Evolutionary conservation across 1,284 basidiomycete species (phyloP), one percentile per base, ranked within the genome.

Genomic region (Tilletia indica): DNA sequence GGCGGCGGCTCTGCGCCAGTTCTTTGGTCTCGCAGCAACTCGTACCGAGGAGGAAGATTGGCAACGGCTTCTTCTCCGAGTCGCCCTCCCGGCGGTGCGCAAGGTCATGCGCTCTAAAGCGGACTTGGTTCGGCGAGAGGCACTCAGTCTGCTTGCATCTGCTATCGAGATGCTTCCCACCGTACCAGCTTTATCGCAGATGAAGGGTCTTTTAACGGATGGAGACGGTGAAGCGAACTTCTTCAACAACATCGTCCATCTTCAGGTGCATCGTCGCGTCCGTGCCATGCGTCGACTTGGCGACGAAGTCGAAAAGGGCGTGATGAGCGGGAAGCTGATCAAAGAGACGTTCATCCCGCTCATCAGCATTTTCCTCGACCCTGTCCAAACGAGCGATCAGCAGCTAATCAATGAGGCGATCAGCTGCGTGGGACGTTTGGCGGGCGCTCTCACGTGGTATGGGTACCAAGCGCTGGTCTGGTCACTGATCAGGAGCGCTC

Each of bases 151-250:
- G 16, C 86, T 98, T 72, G 90, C 92, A 0, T 89, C 91, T 76
- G 91, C 92, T 0, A 90, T 95, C 3, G 86, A 88, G 51, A 71
- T 78, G 42, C 74, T 83, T 31, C 85, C 87, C 2, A 84, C 86
- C n/a, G 86, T 93, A 25, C 83, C 85, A 0, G 85, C 88, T 1
- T 86, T 97, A 54, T 88, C 89, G 66, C 94, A 97, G 81, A 91
- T 97, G 89, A 88, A 86, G 6, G 88, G 90, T 11, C 86, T 99
- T 11, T 88, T 97, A n/a, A 93, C 92, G 3, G 90, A 88, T 19
- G 94, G 93, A 0, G 96, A 99, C 80, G 92, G 93, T 66, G 97
- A 99, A 84, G 94, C 93, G 38, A 95, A 91, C 83, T 96, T 99
- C 86, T 98, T 99, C 88, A 91, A 91, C 87, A 99, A 99, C 85